phyloP scores from a whole-genome alignment of 164 flowering plant genomes.

The Stephania cephalantha region DNA sequence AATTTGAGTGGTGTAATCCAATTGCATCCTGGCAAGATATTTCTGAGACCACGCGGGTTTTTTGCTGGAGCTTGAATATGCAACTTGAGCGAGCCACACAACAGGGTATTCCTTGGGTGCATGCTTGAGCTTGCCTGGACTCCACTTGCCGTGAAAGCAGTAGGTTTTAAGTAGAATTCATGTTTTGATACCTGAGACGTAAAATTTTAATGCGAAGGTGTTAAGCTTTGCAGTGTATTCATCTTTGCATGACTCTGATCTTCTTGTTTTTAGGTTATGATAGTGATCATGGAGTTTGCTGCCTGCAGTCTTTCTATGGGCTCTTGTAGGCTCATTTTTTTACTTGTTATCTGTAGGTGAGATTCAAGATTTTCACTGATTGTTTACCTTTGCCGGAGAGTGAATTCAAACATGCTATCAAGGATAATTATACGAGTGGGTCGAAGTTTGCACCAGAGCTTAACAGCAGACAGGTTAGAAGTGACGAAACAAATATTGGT shows the following conservation, averaged over 20 bases:
- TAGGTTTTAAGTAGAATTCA: too few species aligned
- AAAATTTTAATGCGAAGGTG: too few species aligned
- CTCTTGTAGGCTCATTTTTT: background rate
- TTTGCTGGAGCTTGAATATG: too few species aligned
- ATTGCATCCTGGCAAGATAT: too few species aligned
- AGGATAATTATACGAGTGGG: slow-evolving; percentile 30
- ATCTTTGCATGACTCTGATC: background rate
- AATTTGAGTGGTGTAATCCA: too few species aligned
- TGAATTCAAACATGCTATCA: slow-evolving; percentile 33
- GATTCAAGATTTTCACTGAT: slow-evolving; percentile 35
- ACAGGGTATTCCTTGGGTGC: too few species aligned
- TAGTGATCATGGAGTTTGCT: background rate
- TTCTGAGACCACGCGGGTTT: too few species aligned
- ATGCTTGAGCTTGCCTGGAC: too few species aligned
- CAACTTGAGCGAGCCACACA: too few species aligned
- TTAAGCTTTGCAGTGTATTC: background rate
- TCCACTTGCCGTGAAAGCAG: too few species aligned
- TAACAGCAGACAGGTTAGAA: slow-evolving; percentile 23
- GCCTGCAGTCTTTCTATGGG: too few species aligned
- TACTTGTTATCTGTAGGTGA: slow-evolving; percentile 26
- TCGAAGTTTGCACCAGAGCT: slow-evolving; percentile 36
- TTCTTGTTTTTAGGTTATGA: background rate
- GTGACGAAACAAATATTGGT: background rate
- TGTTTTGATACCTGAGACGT: too few species aligned
- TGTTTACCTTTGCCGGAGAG: slow-evolving; percentile 45